phyloP scores from a whole-genome alignment of 345 rosid genomes.

The Eucalyptus coolabah region DNA sequence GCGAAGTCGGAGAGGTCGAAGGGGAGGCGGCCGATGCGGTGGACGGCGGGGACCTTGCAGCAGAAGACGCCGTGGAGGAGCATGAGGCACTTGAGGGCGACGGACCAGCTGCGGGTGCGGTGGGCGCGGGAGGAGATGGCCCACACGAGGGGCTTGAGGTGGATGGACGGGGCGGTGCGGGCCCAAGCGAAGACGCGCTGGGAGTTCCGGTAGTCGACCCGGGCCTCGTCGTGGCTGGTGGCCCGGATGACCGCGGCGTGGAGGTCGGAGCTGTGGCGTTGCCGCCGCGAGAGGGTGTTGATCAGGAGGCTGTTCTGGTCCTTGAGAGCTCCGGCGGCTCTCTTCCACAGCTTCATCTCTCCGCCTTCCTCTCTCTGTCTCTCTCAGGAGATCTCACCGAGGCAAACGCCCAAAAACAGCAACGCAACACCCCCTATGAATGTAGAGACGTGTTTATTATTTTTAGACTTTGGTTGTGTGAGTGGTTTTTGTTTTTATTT shows the following conservation, averaged over 20 bases:
- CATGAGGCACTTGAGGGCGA: slow-evolving; percentile 66
- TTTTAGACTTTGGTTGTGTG: not conserved
- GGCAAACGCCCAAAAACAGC: not conserved
- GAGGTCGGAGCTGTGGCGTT: slow-evolving; percentile 28
- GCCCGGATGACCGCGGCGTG: slow-evolving; percentile 66
- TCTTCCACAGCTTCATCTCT: slow-evolving; percentile 53
- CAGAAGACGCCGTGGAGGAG: slow-evolving; percentile 74
- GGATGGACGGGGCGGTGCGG: slow-evolving; percentile 42
- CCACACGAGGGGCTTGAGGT: slow-evolving; percentile 36
- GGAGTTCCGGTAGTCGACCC: slow-evolving; percentile 48
- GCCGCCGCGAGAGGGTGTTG: slow-evolving; percentile 12
- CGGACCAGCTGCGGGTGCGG: slow-evolving; percentile 63
- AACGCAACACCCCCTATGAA: not conserved
- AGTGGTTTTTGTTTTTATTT: not conserved
- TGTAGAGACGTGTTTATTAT: not conserved
- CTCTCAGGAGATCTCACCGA: not conserved
- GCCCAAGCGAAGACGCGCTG: slow-evolving; percentile 58
- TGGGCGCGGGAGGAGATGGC: slow-evolving; percentile 38
- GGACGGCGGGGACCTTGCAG: slow-evolving; percentile 30
- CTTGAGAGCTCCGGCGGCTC: slow-evolving; percentile 62
- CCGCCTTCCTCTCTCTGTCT: not conserved
- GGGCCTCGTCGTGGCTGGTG: slow-evolving; percentile 58
- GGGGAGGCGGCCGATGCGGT: slow-evolving; percentile 43
- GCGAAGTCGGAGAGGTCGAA: slow-evolving; percentile 62
- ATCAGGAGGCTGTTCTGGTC: slow-evolving; percentile 56